A percentile compares a stretch with the other conserved stretches of the same genome.
These are phyloP conservation scores for Neofusicoccum sp. DNA, from an alignment of 2,329 filamentous ascomycete genomes.

Conservation along the genomic window DNA sequence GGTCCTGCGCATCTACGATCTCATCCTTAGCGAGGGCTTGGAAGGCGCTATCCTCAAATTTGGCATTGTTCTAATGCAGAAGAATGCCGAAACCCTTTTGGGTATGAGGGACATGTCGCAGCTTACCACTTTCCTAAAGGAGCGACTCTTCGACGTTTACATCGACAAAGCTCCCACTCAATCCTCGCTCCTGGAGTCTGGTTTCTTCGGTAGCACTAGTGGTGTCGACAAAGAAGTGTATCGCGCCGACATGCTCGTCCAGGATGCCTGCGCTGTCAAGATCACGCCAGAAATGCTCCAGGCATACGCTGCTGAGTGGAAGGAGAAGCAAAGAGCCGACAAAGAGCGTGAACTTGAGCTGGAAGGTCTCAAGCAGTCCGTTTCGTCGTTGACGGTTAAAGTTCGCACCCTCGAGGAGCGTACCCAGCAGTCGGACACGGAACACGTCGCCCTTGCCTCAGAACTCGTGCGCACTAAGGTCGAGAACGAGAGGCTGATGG, in stretches of 20 bases:
- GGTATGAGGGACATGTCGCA: constrained; percentile 87
- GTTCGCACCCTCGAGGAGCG: constrained; percentile 86
- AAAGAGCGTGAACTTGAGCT: constrained; percentile 81
- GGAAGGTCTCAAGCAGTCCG: constrained; percentile 61
- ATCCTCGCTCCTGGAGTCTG: constrained; percentile 90
- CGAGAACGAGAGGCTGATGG: constrained; percentile 83
- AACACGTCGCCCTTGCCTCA: constrained; percentile 87
- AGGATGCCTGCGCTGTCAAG: constrained; percentile 85
- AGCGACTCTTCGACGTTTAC: constrained; percentile 92
- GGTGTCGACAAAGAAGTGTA: constrained; percentile 94
- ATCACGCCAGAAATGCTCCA: constrained; percentile 81
- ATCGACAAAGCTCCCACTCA: constrained; percentile 91
- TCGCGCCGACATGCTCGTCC: constrained; percentile 86
- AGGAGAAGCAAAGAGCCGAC: constrained; percentile 80
- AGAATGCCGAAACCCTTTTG: constrained; percentile 76
- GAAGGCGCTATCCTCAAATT: constrained; percentile 88
- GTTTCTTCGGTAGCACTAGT: constrained; percentile 93
- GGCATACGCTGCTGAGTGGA: constrained; percentile 82
- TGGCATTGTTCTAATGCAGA: constrained; percentile 92
- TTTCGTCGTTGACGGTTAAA: constrained; percentile 64
- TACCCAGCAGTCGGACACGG: constrained; percentile 81
- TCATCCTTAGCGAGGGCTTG: constrained; percentile 89
- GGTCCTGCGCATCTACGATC: constrained; percentile 92
- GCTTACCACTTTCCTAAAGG: constrained; percentile 86
- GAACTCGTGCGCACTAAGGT: constrained; percentile 91